Percentiles rank a stretch among this genome's conserved stretches.
phyloP scores from a whole-genome alignment of 495 filamentous ascomycete genomes.

The Tuber calosporum region DNA sequence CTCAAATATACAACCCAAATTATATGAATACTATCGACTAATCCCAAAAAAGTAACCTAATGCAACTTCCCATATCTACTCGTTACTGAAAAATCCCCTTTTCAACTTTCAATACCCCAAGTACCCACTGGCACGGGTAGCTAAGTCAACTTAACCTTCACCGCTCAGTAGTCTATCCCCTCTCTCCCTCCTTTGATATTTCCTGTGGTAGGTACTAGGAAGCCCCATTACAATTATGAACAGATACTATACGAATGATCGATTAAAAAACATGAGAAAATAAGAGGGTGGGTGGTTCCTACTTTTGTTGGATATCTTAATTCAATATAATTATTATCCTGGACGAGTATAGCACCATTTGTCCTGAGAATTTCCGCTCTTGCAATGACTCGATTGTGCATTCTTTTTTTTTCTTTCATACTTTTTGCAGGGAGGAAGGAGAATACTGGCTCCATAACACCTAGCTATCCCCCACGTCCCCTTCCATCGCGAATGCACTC shows the following conservation, averaged over 20 bases:
- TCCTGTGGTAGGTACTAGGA: no score
- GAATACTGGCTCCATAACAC: not conserved
- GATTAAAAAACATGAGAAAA: conserved; percentile 1
- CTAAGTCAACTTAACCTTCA: not conserved
- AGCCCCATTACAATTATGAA: not conserved
- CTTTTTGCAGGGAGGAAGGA: not conserved
- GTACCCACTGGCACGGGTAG: no score
- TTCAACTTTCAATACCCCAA: no score
- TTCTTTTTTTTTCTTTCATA: not conserved
- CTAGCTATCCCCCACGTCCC: not conserved
- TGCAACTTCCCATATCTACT: no score
- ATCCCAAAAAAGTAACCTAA: no score
- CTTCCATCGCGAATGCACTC: not conserved
- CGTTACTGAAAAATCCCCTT: no score
- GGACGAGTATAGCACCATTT: no score
- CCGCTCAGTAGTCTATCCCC: not conserved
- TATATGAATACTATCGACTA: no score
- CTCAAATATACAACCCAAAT: no score
- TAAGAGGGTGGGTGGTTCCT: not conserved
- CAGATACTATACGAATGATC: not conserved
- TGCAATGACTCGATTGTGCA: not conserved
- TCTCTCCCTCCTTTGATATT: not conserved
- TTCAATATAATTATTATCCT: no score
- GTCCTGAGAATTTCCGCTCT: not conserved
- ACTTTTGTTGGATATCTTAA: not conserved